Base-by-base conservation (phyloP, 805 yeast species). In the Myxozyma vanderwaltii region DNA sequence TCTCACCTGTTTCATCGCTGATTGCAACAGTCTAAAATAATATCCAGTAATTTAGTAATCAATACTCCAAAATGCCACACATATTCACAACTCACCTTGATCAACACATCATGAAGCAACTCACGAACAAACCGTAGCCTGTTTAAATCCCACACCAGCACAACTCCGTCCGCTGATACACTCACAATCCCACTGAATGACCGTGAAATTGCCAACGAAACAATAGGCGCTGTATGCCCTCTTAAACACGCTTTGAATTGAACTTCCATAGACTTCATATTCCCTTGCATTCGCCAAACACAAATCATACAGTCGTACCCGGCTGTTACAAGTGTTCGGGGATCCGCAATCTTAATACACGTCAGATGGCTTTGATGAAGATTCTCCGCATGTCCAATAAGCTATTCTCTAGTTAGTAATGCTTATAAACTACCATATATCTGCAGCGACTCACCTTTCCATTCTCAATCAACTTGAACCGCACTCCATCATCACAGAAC, bases 81-180 rank as follows among this genome's bases (percentile, higher is more conserved):
- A 7, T 19, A 50, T 7, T 5, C 5, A 8, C 13, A 19, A 40
- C 60, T 29, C 17, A 60, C 61, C 51, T 45, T 50, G 5, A 52
- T 44, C n/a, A 55, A 29, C 6, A 40, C 45, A 6, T 41, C 40
- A 19, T 56, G 61, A 5, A 17, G 13, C 13, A 70, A 63, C 48
- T 70, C 68, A 56, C 88, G 72, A 2, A 87, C 79, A 44, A 79
- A 77, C 52, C 78, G 78, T 52, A 76, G 76, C 31, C 84, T 69
- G 1, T 83, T 77, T 40, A 83, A 64, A 66, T 89, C 89, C 92
- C 96, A 89, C 3, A 84, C 63, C 19, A 78, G 77, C 1, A 84
- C 81, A 1, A 70, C 70, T 0, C 95, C 92, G 7, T 70, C 74
- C 0, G 55, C 65, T 68, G 86, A 90, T 24, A 82, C 70, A 60